Conservation (phyloP, 805 yeast species). For the Scheffersomyces amazonensis region DNA sequence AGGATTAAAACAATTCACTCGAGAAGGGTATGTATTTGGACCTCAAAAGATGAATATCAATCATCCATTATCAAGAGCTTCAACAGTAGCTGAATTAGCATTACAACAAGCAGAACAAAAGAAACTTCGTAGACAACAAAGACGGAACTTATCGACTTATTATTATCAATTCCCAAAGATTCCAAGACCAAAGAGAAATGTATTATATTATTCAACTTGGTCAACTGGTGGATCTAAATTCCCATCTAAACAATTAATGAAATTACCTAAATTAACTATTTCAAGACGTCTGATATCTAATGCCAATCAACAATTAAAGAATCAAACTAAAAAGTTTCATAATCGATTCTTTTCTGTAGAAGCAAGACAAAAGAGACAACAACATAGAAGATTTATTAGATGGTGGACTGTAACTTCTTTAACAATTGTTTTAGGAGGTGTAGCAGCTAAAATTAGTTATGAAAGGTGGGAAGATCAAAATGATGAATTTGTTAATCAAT, state of each 20-base stretch:
- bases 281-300: constrained; percentile 31
- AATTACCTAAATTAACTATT: constrained; percentile 17
- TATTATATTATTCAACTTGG: constrained; percentile 49
- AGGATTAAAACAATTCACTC: background rate
- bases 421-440: constrained; percentile 52
- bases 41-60: constrained; percentile 37
- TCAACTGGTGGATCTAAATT: constrained; percentile 19
- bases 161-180: constrained; percentile 49
- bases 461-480: constrained; percentile 30
- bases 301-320: constrained; percentile 34
- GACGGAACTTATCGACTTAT: constrained; percentile 18
- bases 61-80: constrained; percentile 43
- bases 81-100: constrained; percentile 32
- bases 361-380: constrained; percentile 38
- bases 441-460: constrained; percentile 44
- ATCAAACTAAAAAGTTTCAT: constrained; percentile 34
- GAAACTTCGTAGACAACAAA: constrained; percentile 10
- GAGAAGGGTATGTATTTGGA: constrained; percentile 23
- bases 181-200: constrained; percentile 56
- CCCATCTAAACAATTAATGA: constrained; percentile 12
- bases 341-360: constrained; percentile 41
- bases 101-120: constrained; percentile 14
- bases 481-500: constrained; percentile 29
- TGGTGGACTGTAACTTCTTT: constrained; percentile 58
- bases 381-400: constrained; percentile 38